A percentile compares a stretch with the other conserved stretches of the same genome.
phyloP scores from a whole-genome alignment of 306 rosid genomes.

The Trichosanthes cucumerina region DNA sequence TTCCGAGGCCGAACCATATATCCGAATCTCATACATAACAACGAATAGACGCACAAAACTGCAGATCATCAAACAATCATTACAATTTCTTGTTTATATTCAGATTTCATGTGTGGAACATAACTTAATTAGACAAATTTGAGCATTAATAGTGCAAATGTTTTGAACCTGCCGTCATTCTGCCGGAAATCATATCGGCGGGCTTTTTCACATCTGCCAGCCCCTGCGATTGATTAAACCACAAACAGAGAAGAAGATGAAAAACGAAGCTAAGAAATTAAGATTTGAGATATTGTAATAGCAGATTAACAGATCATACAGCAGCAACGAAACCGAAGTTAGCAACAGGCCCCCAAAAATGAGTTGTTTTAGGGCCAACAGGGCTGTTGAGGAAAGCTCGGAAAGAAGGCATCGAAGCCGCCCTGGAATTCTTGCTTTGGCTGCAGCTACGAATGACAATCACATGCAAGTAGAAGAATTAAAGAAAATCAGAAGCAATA shows the following conservation, averaged over 20 bases:
- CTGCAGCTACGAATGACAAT: background rate
- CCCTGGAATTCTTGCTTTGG: background rate
- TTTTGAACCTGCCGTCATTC: slow-evolving; percentile 73
- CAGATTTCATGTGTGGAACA: background rate
- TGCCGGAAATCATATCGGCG: slow-evolving; percentile 92
- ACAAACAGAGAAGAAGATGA: background rate
- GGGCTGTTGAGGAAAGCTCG: slow-evolving; percentile 87
- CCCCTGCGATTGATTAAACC: slow-evolving; percentile 33
- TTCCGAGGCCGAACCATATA: slow-evolving; percentile 76
- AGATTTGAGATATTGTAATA: slow-evolving; percentile 1
- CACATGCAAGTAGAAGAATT: background rate
- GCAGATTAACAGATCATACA: slow-evolving; percentile 30
- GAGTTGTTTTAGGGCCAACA: slow-evolving; percentile 86
- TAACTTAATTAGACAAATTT: background rate
- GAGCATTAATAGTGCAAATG: background rate
- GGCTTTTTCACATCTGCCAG: slow-evolving; percentile 85
- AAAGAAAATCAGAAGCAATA: background rate
- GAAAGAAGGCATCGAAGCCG: slow-evolving; percentile 50
- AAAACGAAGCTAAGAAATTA: background rate
- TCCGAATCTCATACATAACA: slow-evolving; percentile 61
- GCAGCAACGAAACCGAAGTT: slow-evolving; percentile 97
- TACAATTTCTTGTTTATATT: background rate
- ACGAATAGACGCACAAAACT: slow-evolving; percentile 60
- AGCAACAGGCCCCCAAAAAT: slow-evolving; percentile 98
- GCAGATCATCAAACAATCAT: slow-evolving; percentile 14